A percentile compares a stretch with the other conserved stretches of the same genome.
phyloP scores from a whole-genome alignment of 176 grass and related monocot genomes.

The Chrysopogon serrulatus region DNA sequence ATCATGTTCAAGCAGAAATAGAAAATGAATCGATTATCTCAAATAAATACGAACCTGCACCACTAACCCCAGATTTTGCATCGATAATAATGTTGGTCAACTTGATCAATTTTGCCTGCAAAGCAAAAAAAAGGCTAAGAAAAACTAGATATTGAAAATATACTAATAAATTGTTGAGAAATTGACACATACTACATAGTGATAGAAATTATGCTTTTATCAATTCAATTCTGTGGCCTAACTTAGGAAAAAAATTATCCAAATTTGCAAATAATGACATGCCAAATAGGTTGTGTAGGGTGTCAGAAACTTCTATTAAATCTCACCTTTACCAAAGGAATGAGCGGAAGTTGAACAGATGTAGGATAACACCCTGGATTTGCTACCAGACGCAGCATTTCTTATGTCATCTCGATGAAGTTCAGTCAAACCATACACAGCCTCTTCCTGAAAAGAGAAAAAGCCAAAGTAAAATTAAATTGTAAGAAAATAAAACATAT shows the following conservation, averaged over 20 bases:
- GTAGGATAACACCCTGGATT: conserved; percentile 99
- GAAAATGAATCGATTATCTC: not conserved
- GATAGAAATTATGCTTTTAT: not conserved
- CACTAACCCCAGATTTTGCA: conserved; percentile 95
- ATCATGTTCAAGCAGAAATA: not conserved
- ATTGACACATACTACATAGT: not conserved
- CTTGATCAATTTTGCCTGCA: conserved; percentile 74
- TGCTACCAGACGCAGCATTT: conserved; percentile 76
- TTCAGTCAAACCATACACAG: conserved; percentile 94
- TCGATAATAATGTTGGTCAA: conserved; percentile 90
- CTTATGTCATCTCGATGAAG: conserved; percentile 68
- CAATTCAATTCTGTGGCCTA: not conserved
- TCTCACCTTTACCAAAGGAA: conserved; percentile 85
- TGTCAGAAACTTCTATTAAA: not conserved
- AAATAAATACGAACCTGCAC: conserved; percentile 59
- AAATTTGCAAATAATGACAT: not conserved
- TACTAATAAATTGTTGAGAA: not conserved
- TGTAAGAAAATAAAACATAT: conserved; percentile 17
- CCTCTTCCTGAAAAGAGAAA: conserved; percentile 57
- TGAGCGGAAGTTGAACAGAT: conserved; percentile 90
- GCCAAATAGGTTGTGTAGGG: not conserved
- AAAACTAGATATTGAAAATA: conserved; percentile 7
- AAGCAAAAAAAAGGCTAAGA: conserved; percentile 29
- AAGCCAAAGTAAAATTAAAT: not conserved
- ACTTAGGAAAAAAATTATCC: not conserved